These are phyloP conservation scores for Tilletia horrida DNA, from an alignment of 1,284 basidiomycete species.

Conservation along the genomic window DNA sequence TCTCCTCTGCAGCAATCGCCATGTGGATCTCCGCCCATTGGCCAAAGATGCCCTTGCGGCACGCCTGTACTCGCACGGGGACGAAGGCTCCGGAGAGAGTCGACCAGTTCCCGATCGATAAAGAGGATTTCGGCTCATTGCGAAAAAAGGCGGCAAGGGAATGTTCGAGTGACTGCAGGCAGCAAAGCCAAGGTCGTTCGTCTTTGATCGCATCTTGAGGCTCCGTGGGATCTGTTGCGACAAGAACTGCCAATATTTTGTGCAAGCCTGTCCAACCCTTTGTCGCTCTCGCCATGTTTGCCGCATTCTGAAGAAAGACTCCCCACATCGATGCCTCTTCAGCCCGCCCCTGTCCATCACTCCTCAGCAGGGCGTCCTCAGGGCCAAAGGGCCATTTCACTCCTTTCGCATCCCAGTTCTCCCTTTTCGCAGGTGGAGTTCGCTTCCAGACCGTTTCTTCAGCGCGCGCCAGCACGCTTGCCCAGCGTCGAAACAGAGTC, in stretches of 20 bases:
- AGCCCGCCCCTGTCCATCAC: neutral
- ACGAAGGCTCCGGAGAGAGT: neutral
- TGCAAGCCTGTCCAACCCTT: too few species aligned
- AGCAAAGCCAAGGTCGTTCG: conserved; percentile 4
- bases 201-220: neutral
- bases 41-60: conserved; percentile 14
- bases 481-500: conserved; percentile 14
- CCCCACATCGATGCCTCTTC: conserved; percentile 24
- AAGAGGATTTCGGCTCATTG: neutral
- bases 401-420: conserved; percentile 27
- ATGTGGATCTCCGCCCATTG: conserved; percentile 13
- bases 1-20: neutral
- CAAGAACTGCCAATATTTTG: too few species aligned
- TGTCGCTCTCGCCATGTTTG: neutral
- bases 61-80: conserved; percentile 8
- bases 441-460: conserved; percentile 33
- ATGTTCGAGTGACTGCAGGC: neutral
- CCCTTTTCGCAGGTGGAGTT: conserved; percentile 45
- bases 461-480: neutral
- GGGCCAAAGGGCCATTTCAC: conserved; percentile 22
- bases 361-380: neutral
- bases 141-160: neutral
- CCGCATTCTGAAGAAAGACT: conserved; percentile 19
- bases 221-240: too few species aligned
- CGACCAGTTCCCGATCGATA: neutral